These are phyloP conservation scores for Mortierella sp. DNA, from an alignment of 371 early-diverging fungal genomes.

Conservation along the genomic window DNA sequence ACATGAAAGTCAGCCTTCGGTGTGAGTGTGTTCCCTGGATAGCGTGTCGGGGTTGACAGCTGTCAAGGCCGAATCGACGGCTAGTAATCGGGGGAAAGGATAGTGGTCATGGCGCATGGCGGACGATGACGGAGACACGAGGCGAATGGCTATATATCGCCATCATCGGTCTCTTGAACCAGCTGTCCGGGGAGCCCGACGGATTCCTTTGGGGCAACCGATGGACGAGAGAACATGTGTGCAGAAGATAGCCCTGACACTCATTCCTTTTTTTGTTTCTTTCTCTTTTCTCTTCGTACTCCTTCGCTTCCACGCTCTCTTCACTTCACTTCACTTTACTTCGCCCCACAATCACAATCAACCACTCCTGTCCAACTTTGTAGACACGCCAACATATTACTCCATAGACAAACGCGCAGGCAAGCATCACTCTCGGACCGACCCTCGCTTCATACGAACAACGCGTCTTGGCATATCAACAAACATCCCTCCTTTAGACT, in stretches of 20 bases:
- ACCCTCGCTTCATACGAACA: not conserved
- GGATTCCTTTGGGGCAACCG: not conserved
- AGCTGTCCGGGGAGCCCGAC: not conserved
- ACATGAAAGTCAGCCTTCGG: not conserved
- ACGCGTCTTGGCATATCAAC: slow-evolving; percentile 8
- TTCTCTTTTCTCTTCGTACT: not conserved
- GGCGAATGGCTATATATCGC: not conserved
- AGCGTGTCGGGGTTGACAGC: not conserved
- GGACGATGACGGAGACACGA: not conserved
- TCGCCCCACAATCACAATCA: not conserved
- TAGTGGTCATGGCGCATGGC: not conserved
- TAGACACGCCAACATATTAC: not conserved
- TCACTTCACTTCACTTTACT: not conserved
- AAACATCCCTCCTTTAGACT: not conserved
- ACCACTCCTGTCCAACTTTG: not conserved
- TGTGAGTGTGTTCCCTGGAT: not conserved
- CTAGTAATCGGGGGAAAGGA: not conserved
- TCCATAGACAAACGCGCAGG: not conserved
- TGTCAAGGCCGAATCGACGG: not conserved
- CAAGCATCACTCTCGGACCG: not conserved
- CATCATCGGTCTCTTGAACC: not conserved
- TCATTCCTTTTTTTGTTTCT: not conserved
- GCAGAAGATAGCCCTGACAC: not conserved
- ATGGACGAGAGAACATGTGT: no score
- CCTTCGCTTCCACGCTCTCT: not conserved